Evolutionary conservation across 805 yeast genomes (phyloP).

Genomic region (Ogataea trehaloabstinens): DNA sequence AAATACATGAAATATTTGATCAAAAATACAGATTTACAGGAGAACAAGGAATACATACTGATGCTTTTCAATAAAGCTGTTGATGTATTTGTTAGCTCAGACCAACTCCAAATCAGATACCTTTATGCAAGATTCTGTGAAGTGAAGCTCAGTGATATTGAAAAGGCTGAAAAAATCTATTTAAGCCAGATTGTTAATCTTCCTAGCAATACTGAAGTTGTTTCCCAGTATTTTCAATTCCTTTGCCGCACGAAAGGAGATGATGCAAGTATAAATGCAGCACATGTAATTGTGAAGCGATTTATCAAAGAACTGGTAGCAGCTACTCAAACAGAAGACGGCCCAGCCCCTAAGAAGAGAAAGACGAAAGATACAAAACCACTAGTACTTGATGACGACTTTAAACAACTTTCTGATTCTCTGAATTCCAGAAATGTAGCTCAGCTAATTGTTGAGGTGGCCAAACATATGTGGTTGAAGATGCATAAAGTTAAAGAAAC

Average conservation of each 20-base stretch:
- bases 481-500: slow-evolving; percentile 19
- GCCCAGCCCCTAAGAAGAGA: slow-evolving; percentile 8
- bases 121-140: slow-evolving; percentile 30
- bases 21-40: slow-evolving; percentile 26
- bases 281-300: slow-evolving; percentile 12
- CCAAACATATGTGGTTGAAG: slow-evolving; percentile 25
- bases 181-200: slow-evolving; percentile 11
- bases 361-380: neutral
- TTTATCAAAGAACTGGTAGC: slow-evolving; percentile 11
- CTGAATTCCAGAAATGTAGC: slow-evolving; percentile 25
- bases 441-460: slow-evolving; percentile 29
- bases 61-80: slow-evolving; percentile 52
- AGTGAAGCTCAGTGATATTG: slow-evolving; percentile 16
- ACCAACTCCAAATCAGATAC: slow-evolving; percentile 25
- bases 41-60: slow-evolving; percentile 31
- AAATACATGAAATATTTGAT: slow-evolving; percentile 58
- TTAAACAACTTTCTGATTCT: slow-evolving; percentile 13
- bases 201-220: slow-evolving; percentile 14
- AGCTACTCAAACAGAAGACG: neutral
- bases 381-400: slow-evolving; percentile 7
- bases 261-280: slow-evolving; percentile 9
- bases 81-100: slow-evolving; percentile 33
- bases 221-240: slow-evolving; percentile 16
- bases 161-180: slow-evolving; percentile 20
- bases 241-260: slow-evolving; percentile 11